Base-by-base conservation (phyloP, 1,139 yeast genomes). In the Zhuliangozyma blackwelliae region DNA sequence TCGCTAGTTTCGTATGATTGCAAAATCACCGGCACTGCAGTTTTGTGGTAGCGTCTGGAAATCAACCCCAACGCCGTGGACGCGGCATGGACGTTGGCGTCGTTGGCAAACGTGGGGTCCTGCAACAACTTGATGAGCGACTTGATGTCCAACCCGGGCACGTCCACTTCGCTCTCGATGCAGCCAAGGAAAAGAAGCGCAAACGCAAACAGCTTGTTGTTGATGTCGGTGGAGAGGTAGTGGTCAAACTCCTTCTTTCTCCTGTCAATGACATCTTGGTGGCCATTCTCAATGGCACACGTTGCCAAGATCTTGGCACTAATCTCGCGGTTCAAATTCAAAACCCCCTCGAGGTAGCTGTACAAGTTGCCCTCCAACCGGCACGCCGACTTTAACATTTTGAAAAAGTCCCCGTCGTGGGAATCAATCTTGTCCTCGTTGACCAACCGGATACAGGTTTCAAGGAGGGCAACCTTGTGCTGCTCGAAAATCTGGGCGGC, bases 1-100 rank as follows among this genome's bases (percentile, higher is more conserved):
- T 48, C 40, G 25, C 52, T 28, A 5, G 29, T 21, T 10, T 28
- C 22, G 22, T 39, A 44, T 4, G 40, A 38, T 8, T 34, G 34
- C 19, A 43, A 34, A 25, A 45, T 40, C 4, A 33, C 26, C 9
- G 39, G 32, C 7, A 39, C 27, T 3, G 36, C 36, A 2, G 39
- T 31, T 2, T 37, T 31, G 22, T 37, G 29, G 21, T 45, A 31
- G 22, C 29, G 32, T 16, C 34, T 31, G 3, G 43, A 65, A 23
- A 76, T 52, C 10, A 72, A 65, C 1, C 87, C 84, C 28, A 79
- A 56, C 0, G 84, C 66, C 33, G 69, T 67, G 0, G 84, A 75
- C 1, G 81, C 68, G 6, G 75, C 75, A 16, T 61, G 44, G 37
- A 66, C 66, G 8, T 72, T 54, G 6, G 57, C 54, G 12, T 68